Evolutionary conservation across 1,284 basidiomycete genomes (phyloP).

Genomic region (Ceratobasidium sp.): DNA sequence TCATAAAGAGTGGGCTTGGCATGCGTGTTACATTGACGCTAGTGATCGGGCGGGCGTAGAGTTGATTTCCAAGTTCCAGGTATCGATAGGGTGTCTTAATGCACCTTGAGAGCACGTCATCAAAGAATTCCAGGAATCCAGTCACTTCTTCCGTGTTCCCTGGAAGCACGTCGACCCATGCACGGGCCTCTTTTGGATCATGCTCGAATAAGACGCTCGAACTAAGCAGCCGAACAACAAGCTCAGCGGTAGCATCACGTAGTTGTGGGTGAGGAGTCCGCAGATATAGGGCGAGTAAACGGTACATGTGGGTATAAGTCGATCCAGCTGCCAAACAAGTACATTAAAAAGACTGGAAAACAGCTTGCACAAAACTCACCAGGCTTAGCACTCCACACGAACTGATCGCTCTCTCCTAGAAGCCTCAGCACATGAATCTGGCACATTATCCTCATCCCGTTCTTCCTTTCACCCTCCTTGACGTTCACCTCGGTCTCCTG

Average conservation of each 20-base stretch:
- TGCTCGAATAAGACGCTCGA: constrained; percentile 86
- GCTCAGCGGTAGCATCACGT: constrained; percentile 66
- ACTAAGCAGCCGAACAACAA: constrained; percentile 74
- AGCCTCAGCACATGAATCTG: constrained; percentile 85
- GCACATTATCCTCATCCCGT: constrained; percentile 67
- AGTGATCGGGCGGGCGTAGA: constrained; percentile 36
- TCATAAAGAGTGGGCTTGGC: constrained; percentile 81
- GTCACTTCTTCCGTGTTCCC: constrained; percentile 66
- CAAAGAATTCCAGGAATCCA: constrained; percentile 78
- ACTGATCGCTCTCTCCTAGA: constrained; percentile 79
- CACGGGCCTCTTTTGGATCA: constrained; percentile 75
- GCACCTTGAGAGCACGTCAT: constrained; percentile 89
- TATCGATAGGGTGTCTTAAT: constrained; percentile 89
- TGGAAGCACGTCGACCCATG: constrained; percentile 80
- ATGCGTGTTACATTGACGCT: constrained; percentile 47
- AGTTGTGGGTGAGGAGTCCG: constrained; percentile 67
- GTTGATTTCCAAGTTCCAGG: constrained; percentile 71
- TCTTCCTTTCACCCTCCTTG: constrained; percentile 46
- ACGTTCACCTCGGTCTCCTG: constrained; percentile 61
- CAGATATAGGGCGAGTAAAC: constrained; percentile 76
- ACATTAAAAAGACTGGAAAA: neutral
- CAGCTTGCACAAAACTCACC: constrained; percentile 60
- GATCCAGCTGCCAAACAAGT: constrained; percentile 54
- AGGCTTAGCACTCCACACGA: constrained; percentile 80
- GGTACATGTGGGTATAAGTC: constrained; percentile 66